Evolutionary conservation across 164 flowering plant genomes (phyloP).

Genomic region (Malania oleifera): DNA sequence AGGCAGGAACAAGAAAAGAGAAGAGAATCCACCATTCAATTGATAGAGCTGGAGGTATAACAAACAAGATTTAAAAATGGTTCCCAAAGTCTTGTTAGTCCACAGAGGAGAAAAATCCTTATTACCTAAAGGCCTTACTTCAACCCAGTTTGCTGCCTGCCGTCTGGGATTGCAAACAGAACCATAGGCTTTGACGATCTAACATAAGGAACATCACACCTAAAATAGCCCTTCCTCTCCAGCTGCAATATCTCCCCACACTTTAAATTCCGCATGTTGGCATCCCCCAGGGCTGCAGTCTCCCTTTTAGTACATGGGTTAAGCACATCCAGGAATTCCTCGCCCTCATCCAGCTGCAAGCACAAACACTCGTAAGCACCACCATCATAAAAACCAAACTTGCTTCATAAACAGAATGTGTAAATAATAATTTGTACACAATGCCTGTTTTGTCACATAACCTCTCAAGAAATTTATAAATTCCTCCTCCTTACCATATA

Average conservation of each 20-base stretch:
- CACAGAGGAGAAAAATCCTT: too few relatives aligned
- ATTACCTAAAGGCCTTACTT: not conserved
- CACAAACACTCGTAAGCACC: not conserved
- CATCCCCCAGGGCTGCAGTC: slow-evolving; percentile 1
- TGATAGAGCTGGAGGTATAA: too few relatives aligned
- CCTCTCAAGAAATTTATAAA: too few relatives aligned
- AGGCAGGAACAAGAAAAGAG: too few relatives aligned
- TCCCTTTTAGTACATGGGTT: not conserved
- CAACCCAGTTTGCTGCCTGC: slow-evolving; percentile 1
- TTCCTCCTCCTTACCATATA: too few relatives aligned
- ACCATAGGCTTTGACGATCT: slow-evolving; percentile 1
- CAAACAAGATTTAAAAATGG: too few relatives aligned
- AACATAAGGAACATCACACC: slow-evolving; percentile 6
- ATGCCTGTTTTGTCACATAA: too few relatives aligned
- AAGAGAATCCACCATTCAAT: too few relatives aligned
- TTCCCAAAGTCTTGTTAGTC: too few relatives aligned
- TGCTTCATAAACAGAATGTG: too few relatives aligned
- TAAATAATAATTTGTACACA: too few relatives aligned
- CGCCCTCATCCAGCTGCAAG: slow-evolving; percentile 7
- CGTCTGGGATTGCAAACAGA: slow-evolving; percentile 2
- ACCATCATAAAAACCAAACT: too few relatives aligned
- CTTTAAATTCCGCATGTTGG: slow-evolving; percentile 2
- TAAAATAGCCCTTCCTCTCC: slow-evolving; percentile 7
- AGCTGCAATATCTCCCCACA: slow-evolving; percentile 5
- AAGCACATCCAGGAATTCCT: slow-evolving; percentile 7